Base-by-base conservation (phyloP, 225 moss, liverwort and hornwort species). In the Marchantia polymorpha region DNA sequence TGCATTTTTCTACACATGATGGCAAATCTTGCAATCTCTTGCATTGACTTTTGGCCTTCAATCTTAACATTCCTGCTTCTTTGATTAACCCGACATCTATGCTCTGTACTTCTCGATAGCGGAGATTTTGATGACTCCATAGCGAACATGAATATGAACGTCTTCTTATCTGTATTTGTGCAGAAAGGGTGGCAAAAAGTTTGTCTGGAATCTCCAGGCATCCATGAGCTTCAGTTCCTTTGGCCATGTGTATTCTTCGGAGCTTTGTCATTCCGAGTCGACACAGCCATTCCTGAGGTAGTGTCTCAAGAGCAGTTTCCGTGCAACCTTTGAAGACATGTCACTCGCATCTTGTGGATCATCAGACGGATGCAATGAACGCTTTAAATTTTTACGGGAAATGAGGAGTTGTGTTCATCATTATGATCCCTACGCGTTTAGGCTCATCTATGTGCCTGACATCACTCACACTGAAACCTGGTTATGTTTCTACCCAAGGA, bases 101-200 rank as follows among this genome's bases (percentile, higher is more conserved):
- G 71, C 10, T 20, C 26, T 52, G 25, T 22, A 23, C 15, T 72
- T 46, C 23, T 49, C n/a, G 15, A 64, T 8, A 7, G 23, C 56
- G 56, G 56, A 56, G 19, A 39, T 5, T 56, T 56, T 56, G 56
- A 56, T 56, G 19, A 13, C 0, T 56, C 19, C 19, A 8, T 56
- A 19, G 13, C 13, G 5, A 19, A 19, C 56, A 56, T 12, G 13
- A 2, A 13, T 56, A 56, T 13, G 4, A 56, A 56, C 56, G 14
- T 56, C 13, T 56, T 13, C 9, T 12, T 19, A n/a, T 39, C 5
- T 39, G 3, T 39, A 39, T 39, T 50, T 74, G 78, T 68, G 81
- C 90, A 92, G 93, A 93, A 90, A 86, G 93, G 93, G 75, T 89
- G 88, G 90, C 89, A 95, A 81, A 88, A 92, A 54, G 83, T 91